Evolutionary conservation across 2,329 filamentous ascomycete genomes (phyloP), one percentile per base, ranked within the genome.

Genomic region (Pseudogymnoascus sp.): DNA sequence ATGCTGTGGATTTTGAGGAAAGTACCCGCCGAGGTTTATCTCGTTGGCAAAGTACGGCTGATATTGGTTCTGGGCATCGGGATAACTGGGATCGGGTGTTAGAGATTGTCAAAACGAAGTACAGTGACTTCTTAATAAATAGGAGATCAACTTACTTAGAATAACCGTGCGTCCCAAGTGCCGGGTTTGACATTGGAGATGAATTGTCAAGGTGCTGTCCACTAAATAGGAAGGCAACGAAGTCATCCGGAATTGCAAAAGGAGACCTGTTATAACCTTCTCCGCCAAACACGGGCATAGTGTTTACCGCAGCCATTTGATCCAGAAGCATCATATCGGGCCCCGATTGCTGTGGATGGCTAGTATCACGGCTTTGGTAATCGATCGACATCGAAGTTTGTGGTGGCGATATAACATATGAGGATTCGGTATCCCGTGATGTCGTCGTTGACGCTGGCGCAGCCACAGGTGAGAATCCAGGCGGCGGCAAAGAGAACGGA

Each of bases 231-330:
- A 89, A 96, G 4, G 88, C 86, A 66, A 92, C 87, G 69, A 94
- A 94, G 70, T 96, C 91, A 70, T 95, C 90, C 0, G 90, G 88
- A 77, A 95, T 89, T 7, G 88, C 81, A 71, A 93, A 93, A 0
- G 93, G 92, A 2, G 92, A 96, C 62, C 93, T 89, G 67, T 89
- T 92, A 58, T 58, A 86, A 15, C 84, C 87, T 68, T 96, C 91
- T 26, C 83, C 86, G 13, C 91, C 91, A 74, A 97, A 97, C 26
- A 97, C 87, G 0, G 93, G 91, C 68, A 95, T 89, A 4, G 89
- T 85, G 62, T 84, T 86, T 13, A 81, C 79, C 70, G 81, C 81
- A 44, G 81, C 74, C 80, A 87, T 85, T 64, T 85, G 82, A 66
- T 86, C 83, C 15, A 86, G 69, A 61, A 84, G 74, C 74, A 85